Base-by-base conservation (phyloP, 2,329 filamentous ascomycete species). In the Monilinia fructicola region DNA sequence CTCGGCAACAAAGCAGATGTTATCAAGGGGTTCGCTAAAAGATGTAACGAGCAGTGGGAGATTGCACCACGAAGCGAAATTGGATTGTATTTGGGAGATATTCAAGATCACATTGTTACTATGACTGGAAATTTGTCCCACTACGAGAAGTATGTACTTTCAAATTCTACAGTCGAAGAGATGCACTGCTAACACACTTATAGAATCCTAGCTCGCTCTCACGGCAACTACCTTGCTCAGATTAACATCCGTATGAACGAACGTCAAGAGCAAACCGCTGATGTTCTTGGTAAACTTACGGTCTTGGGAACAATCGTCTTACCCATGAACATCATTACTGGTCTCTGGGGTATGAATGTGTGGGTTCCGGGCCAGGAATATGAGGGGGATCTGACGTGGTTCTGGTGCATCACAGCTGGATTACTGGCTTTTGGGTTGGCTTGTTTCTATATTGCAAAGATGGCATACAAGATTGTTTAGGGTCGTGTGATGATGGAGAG, bases 191-290 rank as follows among this genome's bases (percentile, higher is more conserved):
- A 64, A 63, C 40, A 55, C 16, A 26, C 14, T 21, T 40, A 4
- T 71, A 95, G 92, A 75, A 91, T 99, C 60, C 84, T 99, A 38
- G 92, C 92, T 58, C 87, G 95, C 67, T 93, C 93, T 16, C 95
- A 99, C 75, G 91, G 88, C 76, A 99, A 98, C 77, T 99, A 99
- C 77, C 90, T 99, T n/a, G 95, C 95, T 0, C 95, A 99, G 77
- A 97, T 99, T 80, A 98, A 97, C 78, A 97, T 98, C 74, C 88
- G 93, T 74, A 98, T 98, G 94, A 97, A 97, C 78, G 94, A 98
- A 81, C 89, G 95, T 56, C 92, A 96, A 77, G 94, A 99, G 78
- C 89, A 96, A 80, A 99, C 95, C 1, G 92, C 93, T 52, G 94
- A 99, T 76, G 93, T 97, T 1, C 85, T 99, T 16, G 93, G 93